Evolutionary conservation across 2,329 filamentous ascomycete genomes (phyloP).

Genomic region (Knufia fluminis): DNA sequence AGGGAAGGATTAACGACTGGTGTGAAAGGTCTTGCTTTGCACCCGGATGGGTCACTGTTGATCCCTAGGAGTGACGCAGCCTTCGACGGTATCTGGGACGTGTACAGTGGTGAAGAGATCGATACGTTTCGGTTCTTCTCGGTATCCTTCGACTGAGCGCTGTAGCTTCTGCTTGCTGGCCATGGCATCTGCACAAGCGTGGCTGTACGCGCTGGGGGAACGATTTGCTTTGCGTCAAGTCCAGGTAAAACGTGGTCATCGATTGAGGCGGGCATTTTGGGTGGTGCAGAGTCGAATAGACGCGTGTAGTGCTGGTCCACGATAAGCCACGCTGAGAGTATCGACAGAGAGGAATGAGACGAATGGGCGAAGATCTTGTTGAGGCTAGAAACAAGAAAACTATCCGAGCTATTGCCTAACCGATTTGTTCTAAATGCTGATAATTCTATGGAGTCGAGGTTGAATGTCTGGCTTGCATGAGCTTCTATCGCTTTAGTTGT

Average conservation of each 20-base stretch:
- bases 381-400: constrained; percentile 12
- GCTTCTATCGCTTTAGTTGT: constrained; percentile 16
- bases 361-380: constrained; percentile 15
- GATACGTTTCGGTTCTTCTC: neutral
- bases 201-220: neutral
- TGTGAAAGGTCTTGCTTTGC: neutral
- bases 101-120: neutral
- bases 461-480: constrained; percentile 13
- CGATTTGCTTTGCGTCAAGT: neutral
- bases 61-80: constrained; percentile 18
- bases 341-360: constrained; percentile 9
- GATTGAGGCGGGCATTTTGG: neutral
- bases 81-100: constrained; percentile 15
- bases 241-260: neutral
- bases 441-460: constrained; percentile 13
- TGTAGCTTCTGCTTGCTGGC: neutral
- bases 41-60: neutral
- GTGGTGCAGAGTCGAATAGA: neutral
- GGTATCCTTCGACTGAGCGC: neutral
- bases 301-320: constrained; percentile 16
- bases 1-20: neutral
- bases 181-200: neutral
- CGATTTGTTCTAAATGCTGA: neutral
- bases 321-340: constrained; percentile 19
- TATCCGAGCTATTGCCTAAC: constrained; percentile 9